These are phyloP conservation scores for Umbelopsis isabellina DNA, from an alignment of 192 early-diverging fungal species.

Conservation along the genomic window DNA sequence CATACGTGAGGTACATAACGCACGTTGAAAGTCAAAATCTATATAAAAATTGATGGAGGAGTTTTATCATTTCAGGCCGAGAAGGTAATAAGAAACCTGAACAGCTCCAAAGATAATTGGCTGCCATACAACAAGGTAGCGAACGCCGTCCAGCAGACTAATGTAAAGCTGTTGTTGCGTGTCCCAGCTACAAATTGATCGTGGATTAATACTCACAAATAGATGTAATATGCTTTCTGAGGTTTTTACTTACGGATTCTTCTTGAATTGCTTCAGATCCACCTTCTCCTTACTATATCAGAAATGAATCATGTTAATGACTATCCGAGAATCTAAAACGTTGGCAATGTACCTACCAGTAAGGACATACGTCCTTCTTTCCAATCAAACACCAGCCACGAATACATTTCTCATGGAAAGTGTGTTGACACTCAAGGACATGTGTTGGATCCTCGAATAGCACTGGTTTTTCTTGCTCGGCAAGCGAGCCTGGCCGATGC, in stretches of 20 bases:
- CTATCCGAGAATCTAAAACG: not conserved
- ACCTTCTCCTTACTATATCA: conserved; percentile 63
- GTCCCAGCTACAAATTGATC: conserved; percentile 51
- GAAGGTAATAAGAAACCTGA: conserved; percentile 45
- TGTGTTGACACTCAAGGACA: conserved; percentile 54
- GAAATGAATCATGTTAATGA: not conserved
- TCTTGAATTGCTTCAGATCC: conserved; percentile 62
- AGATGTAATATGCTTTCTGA: not conserved
- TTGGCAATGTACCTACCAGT: conserved; percentile 43
- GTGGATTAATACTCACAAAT: not conserved
- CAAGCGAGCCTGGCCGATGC: conserved; percentile 38
- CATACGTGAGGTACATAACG: not conserved
- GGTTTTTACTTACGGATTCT: conserved; percentile 52
- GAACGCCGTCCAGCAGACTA: conserved; percentile 60
- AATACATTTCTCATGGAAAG: conserved; percentile 67
- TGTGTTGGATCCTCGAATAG: conserved; percentile 39
- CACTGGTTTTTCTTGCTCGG: conserved; percentile 29
- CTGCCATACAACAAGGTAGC: conserved; percentile 61
- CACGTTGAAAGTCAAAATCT: not conserved
- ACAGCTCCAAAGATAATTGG: conserved; percentile 52
- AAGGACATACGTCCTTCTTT: conserved; percentile 67
- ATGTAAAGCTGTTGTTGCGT: conserved; percentile 66
- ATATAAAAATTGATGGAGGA: not conserved
- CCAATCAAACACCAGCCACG: conserved; percentile 68
- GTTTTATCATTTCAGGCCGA: conserved; percentile 43